Conservation (phyloP, 768 basidiomycete genomes). For the Leccinum rimulosum region DNA sequence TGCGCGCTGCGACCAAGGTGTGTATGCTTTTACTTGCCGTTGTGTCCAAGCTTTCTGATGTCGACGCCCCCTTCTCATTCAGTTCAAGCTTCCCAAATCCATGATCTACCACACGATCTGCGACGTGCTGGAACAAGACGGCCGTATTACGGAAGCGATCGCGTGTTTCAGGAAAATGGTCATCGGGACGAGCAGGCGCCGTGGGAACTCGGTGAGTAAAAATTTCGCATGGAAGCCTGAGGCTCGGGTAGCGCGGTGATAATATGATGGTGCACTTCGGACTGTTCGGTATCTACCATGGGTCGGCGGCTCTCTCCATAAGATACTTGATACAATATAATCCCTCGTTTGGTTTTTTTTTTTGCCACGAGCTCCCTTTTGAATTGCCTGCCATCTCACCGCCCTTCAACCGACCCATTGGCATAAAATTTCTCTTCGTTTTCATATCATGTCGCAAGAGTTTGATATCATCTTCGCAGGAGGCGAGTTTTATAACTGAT, state of each 20-base stretch:
- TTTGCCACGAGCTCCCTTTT: too few relatives aligned
- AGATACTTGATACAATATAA: too few relatives aligned
- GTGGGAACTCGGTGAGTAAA: not conserved
- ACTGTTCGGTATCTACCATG: too few relatives aligned
- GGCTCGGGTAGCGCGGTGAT: too few relatives aligned
- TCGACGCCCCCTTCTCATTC: not conserved
- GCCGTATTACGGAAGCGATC: not conserved
- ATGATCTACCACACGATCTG: not conserved
- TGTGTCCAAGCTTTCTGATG: not conserved
- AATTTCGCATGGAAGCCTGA: too few relatives aligned
- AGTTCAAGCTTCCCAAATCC: not conserved
- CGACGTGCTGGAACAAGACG: not conserved
- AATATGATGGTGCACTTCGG: too few relatives aligned
- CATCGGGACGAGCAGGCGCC: not conserved
- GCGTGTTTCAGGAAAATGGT: not conserved
- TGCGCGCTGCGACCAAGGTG: not conserved
- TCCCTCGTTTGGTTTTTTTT: too few relatives aligned
- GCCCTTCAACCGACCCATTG: too few relatives aligned
- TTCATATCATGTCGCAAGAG: not conserved
- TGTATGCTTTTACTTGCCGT: not conserved
- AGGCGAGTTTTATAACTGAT: not conserved
- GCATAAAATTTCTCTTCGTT: not conserved
- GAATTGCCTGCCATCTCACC: too few relatives aligned
- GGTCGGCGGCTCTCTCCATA: too few relatives aligned
- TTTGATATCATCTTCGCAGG: not conserved